A percentile compares a stretch with the other conserved stretches of the same genome.
Evolutionary conservation across 768 basidiomycete species (phyloP).

Genomic region (Xerocomellus amylosporus): DNA sequence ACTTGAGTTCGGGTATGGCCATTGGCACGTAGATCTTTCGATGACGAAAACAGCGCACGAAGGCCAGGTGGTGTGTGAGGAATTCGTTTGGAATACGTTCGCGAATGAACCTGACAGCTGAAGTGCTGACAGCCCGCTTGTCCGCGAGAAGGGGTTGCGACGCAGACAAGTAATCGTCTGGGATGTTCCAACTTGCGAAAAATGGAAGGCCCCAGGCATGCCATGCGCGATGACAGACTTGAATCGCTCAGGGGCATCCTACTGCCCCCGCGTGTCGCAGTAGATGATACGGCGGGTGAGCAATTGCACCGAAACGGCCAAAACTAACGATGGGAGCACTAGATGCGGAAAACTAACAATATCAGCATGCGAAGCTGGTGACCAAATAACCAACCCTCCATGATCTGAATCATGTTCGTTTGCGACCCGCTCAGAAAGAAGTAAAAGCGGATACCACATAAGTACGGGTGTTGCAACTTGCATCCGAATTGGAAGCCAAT

Average conservation of each 20-base stretch:
- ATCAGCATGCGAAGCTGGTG: background rate
- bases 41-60: conserved; percentile 2
- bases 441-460: no score
- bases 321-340: no score
- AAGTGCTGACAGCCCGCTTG: background rate
- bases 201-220: background rate
- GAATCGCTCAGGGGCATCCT: no score
- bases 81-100: background rate
- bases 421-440: no score
- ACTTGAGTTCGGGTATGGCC: no score
- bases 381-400: background rate
- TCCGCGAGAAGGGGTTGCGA: background rate
- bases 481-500: background rate
- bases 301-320: no score
- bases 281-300: no score
- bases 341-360: no score
- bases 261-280: no score
- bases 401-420: background rate
- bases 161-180: background rate
- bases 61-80: background rate
- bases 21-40: background rate
- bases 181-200: background rate
- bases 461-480: background rate
- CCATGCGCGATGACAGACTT: background rate
- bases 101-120: background rate